These are phyloP conservation scores for Russula brevipes DNA, from an alignment of 768 basidiomycete genomes.

Conservation along the genomic window DNA sequence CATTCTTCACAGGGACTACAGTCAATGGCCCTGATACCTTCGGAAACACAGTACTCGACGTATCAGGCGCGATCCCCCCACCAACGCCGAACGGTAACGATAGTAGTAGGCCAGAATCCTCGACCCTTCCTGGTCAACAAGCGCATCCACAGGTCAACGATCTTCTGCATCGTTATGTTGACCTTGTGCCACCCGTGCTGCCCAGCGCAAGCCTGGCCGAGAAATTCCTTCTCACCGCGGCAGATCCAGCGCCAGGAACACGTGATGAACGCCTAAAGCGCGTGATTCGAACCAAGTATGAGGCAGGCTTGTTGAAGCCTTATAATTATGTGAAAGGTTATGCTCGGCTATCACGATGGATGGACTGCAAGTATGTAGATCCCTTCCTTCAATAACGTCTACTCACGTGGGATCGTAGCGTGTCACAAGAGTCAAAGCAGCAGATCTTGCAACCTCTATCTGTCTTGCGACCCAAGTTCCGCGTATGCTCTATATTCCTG, in stretches of 20 bases:
- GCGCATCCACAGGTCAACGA: conserved; percentile 14
- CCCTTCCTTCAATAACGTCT: conserved; percentile 16
- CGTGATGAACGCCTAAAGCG: conserved; percentile 84
- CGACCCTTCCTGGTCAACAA: conserved; percentile 26
- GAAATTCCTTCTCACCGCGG: conserved; percentile 85
- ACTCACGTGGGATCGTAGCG: conserved; percentile 40
- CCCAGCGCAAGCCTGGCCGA: conserved; percentile 79
- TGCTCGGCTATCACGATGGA: conserved; percentile 85
- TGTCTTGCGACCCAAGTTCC: conserved; percentile 78
- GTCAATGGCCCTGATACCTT: conserved; percentile 47
- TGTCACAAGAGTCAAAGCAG: conserved; percentile 86
- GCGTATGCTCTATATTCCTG: conserved; percentile 42
- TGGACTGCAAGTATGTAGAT: conserved; percentile 76
- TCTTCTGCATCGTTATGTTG: conserved; percentile 34
- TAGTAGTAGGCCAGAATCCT: conserved; percentile 21
- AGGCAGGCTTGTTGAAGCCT: conserved; percentile 89
- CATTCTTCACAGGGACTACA: conserved; percentile 61
- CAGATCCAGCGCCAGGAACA: conserved; percentile 89
- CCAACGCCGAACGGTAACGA: neutral
- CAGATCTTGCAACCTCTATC: conserved; percentile 88
- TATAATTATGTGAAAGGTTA: conserved; percentile 98
- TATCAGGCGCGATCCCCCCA: conserved; percentile 12
- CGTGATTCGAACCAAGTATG: conserved; percentile 95
- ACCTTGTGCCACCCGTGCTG: conserved; percentile 47
- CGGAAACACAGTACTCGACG: conserved; percentile 28